Conservation (phyloP, 2,329 filamentous ascomycete genomes). For the Alternaria panax region DNA sequence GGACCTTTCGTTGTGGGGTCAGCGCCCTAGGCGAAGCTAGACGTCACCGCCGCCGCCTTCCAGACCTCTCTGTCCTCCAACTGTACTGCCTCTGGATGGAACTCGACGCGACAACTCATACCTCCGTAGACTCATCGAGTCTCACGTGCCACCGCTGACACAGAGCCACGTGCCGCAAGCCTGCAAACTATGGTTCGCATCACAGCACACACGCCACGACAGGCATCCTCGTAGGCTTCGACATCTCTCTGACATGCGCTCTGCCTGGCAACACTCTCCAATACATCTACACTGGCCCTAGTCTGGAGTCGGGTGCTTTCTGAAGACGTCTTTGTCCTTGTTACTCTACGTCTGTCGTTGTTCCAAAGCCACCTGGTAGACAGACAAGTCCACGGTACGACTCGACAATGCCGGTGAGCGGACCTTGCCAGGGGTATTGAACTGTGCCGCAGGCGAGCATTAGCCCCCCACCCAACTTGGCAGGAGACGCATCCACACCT, state of each 20-base stretch:
- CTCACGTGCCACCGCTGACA: background rate
- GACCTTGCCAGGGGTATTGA: background rate
- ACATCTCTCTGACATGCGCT: background rate
- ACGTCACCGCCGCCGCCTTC: slow-evolving; percentile 12
- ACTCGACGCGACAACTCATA: background rate
- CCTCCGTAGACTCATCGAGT: background rate
- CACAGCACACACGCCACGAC: background rate
- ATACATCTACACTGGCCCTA: background rate
- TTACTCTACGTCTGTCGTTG: background rate
- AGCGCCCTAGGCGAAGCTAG: slow-evolving; percentile 19
- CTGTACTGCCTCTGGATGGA: background rate
- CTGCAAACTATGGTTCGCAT: background rate
- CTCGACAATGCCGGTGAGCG: background rate
- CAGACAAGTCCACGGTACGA: background rate
- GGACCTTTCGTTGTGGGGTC: slow-evolving; percentile 21
- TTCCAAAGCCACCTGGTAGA: background rate
- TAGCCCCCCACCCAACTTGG: background rate
- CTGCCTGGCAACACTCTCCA: background rate
- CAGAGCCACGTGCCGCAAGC: background rate
- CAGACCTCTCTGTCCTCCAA: background rate
- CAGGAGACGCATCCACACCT: background rate
- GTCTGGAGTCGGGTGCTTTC: background rate
- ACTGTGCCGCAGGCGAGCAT: background rate
- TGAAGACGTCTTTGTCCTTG: background rate
- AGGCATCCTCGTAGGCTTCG: background rate